Conservation (phyloP, 2,329 filamentous ascomycete genomes). For the Grosmannia clavigera region DNA sequence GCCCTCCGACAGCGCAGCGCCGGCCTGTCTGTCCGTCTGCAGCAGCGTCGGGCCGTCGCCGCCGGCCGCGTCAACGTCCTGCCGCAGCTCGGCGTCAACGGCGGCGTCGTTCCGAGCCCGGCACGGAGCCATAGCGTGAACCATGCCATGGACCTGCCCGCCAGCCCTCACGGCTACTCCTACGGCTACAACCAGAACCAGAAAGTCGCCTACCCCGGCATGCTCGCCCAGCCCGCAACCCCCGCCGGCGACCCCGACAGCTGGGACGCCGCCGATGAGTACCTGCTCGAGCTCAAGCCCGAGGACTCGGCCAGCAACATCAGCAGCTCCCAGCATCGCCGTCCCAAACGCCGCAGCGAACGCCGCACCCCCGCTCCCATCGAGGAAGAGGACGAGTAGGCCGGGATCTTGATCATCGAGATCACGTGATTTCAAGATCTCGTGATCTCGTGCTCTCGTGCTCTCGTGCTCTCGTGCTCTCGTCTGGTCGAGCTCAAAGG, state of each 20-base stretch:
- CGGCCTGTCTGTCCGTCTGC: slow-evolving; percentile 55
- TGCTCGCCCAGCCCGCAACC: slow-evolving; percentile 23
- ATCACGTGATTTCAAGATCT: too few species aligned
- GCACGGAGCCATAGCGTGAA: neutral
- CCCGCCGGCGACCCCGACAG: slow-evolving; percentile 27
- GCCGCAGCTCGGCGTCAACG: slow-evolving; percentile 23
- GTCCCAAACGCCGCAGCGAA: slow-evolving; percentile 56
- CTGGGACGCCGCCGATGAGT: slow-evolving; percentile 46
- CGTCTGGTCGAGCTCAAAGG: too few species aligned
- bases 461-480: too few species aligned
- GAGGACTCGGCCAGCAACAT: slow-evolving; percentile 77
- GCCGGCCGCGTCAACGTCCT: slow-evolving; percentile 38
- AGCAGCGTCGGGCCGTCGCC: slow-evolving; percentile 31
- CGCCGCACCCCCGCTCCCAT: slow-evolving; percentile 61
- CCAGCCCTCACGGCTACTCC: neutral
- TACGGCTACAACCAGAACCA: neutral
- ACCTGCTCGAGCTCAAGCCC: slow-evolving; percentile 52
- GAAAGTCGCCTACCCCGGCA: slow-evolving; percentile 16
- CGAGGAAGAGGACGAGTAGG: slow-evolving; percentile 48
- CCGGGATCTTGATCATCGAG: neutral
- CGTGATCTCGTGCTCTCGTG: too few species aligned
- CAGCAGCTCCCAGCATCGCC: slow-evolving; percentile 53
- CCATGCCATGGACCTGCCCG: too few species aligned
- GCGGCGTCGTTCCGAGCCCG: neutral
- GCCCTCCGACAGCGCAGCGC: slow-evolving; percentile 72